Percentiles rank a stretch among this genome's conserved stretches.
These are phyloP conservation scores for Dianthus caryophyllus DNA, from an alignment of 148 eudicot species.

Conservation along the genomic window DNA sequence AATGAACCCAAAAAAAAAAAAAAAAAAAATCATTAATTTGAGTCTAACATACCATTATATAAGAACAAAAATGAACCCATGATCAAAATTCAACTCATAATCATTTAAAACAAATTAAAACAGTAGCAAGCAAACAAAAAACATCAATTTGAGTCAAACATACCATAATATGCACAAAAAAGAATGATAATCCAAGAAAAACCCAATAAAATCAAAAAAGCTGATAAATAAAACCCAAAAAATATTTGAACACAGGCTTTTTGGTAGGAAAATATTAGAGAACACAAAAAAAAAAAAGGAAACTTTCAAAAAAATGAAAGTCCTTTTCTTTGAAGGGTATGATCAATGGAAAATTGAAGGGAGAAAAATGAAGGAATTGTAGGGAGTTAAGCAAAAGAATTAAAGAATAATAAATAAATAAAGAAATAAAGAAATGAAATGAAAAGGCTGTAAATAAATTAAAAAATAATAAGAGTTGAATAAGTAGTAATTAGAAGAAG, in stretches of 20 bases:
- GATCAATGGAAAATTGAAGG: not conserved
- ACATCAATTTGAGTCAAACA: not conserved
- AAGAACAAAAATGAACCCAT: slow-evolving; percentile 18
- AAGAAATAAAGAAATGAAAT: not conserved
- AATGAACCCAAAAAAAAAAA: not conserved
- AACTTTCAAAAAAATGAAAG: not conserved
- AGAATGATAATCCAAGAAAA: slow-evolving; percentile 1
- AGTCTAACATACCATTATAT: slow-evolving; percentile 18
- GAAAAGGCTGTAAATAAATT: slow-evolving; percentile 9
- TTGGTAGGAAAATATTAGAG: not conserved
- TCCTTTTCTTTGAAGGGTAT: slow-evolving; percentile 10
- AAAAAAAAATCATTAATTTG: not conserved
- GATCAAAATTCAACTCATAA: slow-evolving; percentile 9
- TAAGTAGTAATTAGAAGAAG: not conserved
- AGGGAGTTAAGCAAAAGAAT: slow-evolving; percentile 13
- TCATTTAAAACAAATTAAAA: not conserved
- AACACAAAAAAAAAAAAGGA: not conserved
- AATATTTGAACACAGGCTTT: not conserved
- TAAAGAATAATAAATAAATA: not conserved
- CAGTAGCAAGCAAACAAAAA: not conserved
- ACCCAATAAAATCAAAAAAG: not conserved
- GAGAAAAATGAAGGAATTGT: slow-evolving; percentile 8
- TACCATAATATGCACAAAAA: slow-evolving; percentile 20
- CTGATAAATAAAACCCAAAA: not conserved
- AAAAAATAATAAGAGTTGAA: not conserved